A percentile compares a stretch with the other conserved stretches of the same genome.
These are phyloP conservation scores for Boletus vinaceobasis DNA, from an alignment of 768 basidiomycete species.

Conservation along the genomic window DNA sequence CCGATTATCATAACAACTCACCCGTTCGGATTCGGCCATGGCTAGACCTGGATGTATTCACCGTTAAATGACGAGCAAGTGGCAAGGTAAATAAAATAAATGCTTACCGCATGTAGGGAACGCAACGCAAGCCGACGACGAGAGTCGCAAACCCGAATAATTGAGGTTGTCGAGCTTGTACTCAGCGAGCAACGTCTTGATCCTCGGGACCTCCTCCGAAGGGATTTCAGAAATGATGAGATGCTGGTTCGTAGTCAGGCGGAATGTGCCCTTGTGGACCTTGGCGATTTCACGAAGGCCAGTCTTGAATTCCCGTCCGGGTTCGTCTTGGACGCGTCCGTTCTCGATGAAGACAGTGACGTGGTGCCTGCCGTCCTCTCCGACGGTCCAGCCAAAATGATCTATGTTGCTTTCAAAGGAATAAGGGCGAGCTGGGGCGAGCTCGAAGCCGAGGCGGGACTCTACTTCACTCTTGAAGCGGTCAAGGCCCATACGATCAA, in stretches of 20 bases:
- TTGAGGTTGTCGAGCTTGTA: slow-evolving; percentile 89
- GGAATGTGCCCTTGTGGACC: slow-evolving; percentile 90
- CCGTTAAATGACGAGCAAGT: not conserved
- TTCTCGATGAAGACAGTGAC: slow-evolving; percentile 97
- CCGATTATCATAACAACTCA: slow-evolving; percentile 28
- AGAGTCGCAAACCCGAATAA: slow-evolving; percentile 74
- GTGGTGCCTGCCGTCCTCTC: slow-evolving; percentile 85
- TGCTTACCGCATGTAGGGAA: slow-evolving; percentile 86
- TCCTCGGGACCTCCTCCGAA: slow-evolving; percentile 64
- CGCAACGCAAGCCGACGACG: slow-evolving; percentile 94
- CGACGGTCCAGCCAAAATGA: slow-evolving; percentile 90
- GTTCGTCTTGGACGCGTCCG: slow-evolving; percentile 94
- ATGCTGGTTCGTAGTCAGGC: slow-evolving; percentile 95
- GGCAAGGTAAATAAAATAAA: not conserved
- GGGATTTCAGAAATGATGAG: slow-evolving; percentile 81
- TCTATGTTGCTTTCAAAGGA: slow-evolving; percentile 88
- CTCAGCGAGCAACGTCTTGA: slow-evolving; percentile 75
- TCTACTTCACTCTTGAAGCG: slow-evolving; percentile 89
- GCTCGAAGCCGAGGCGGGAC: slow-evolving; percentile 73
- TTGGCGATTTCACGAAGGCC: slow-evolving; percentile 91
- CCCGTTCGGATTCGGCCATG: slow-evolving; percentile 76
- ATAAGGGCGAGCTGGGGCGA: slow-evolving; percentile 73
- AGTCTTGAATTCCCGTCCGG: slow-evolving; percentile 86
- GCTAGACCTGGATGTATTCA: slow-evolving; percentile 47
- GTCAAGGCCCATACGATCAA: slow-evolving; percentile 91